phyloP scores from a whole-genome alignment of 371 early-diverging fungal species.

The Apophysomyces ossiformis region DNA sequence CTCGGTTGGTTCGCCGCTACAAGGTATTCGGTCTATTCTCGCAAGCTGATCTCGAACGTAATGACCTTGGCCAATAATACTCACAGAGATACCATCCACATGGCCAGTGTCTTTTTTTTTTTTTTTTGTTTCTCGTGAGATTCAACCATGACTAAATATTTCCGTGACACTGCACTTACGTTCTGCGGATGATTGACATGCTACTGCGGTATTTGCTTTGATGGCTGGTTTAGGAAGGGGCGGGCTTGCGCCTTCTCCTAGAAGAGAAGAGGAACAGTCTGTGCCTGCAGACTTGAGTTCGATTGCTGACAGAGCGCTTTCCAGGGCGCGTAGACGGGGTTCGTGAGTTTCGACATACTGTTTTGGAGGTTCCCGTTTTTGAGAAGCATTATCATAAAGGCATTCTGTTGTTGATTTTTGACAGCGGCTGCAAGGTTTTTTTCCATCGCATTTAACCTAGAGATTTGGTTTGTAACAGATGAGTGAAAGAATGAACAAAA shows the following conservation, averaged over 20 bases:
- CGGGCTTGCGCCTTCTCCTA: background rate
- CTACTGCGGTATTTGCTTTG: background rate
- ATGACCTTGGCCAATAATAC: constrained; percentile 10
- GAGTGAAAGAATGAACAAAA: constrained; percentile 6
- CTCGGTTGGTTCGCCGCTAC: constrained; percentile 10
- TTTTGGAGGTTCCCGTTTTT: constrained; percentile 48
- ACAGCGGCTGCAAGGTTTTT: constrained; percentile 51
- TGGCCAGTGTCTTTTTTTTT: background rate
- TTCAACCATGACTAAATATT: background rate
- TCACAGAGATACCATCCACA: constrained; percentile 9
- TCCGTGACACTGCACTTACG: background rate
- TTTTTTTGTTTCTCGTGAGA: background rate
- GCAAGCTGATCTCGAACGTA: constrained; percentile 12
- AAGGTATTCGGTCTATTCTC: constrained; percentile 33
- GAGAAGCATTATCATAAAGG: constrained; percentile 44
- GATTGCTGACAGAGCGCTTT: constrained; percentile 32
- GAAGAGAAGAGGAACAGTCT: background rate
- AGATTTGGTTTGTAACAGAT: constrained; percentile 16
- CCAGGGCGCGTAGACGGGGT: constrained; percentile 40
- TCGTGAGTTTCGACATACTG: constrained; percentile 53
- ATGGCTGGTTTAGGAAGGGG: background rate
- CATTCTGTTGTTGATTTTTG: constrained; percentile 43
- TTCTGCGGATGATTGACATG: background rate
- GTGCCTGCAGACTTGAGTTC: constrained; percentile 16
- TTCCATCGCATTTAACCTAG: constrained; percentile 57